A percentile compares a stretch with the other conserved stretches of the same genome.
These are phyloP conservation scores for Blastobotrys arbuscula DNA, from an alignment of 1,139 yeast species.

Conservation along the genomic window DNA sequence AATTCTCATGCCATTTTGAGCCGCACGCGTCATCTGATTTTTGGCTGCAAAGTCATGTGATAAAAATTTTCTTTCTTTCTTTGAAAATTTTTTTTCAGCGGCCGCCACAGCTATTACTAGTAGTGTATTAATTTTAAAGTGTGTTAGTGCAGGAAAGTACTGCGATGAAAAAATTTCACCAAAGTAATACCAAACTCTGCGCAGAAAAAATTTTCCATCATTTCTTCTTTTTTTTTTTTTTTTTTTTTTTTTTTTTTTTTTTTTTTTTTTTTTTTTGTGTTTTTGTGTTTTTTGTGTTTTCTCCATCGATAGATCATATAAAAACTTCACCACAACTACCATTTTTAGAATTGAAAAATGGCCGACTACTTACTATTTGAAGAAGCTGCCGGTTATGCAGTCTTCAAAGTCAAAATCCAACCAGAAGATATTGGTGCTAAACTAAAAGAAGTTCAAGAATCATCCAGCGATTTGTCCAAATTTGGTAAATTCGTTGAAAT, in stretches of 20 bases:
- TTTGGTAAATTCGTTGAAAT: constrained; percentile 92
- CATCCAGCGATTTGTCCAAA: constrained; percentile 77
- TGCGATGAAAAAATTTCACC: no score
- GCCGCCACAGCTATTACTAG: no score
- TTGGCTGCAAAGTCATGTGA: no score
- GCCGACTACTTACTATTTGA: constrained; percentile 92
- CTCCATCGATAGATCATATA: neutral
- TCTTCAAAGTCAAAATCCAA: constrained; percentile 88
- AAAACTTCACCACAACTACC: neutral
- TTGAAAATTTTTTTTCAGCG: no score
- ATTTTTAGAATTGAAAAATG: constrained; percentile 16
- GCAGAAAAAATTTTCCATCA: neutral
- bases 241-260: neutral
- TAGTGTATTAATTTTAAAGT: no score
- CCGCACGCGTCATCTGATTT: no score
- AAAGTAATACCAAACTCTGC: no score
- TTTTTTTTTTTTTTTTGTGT: neutral
- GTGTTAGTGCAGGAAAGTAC: no score
- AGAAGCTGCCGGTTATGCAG: constrained; percentile 98
- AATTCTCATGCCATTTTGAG: no score
- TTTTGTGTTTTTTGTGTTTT: neutral
- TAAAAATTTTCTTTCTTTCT: no score
- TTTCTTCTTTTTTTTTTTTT: neutral
- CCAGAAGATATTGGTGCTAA: constrained; percentile 93
- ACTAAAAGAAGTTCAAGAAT: constrained; percentile 90